phyloP scores from a whole-genome alignment of 2,329 filamentous ascomycete genomes.

The Hymenoscyphus fructigenus region DNA sequence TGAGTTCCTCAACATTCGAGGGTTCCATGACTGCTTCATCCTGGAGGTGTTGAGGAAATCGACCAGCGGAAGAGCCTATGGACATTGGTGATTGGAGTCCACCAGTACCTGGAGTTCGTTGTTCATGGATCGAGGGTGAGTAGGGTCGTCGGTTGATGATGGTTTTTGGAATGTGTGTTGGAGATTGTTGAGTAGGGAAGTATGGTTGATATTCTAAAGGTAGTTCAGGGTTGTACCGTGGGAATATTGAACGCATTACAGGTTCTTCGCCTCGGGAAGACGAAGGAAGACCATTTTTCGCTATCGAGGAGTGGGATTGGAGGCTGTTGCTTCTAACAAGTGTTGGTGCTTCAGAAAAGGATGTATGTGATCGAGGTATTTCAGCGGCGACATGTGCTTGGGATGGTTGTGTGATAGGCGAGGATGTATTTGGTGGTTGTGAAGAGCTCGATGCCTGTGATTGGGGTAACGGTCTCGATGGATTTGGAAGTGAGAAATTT shows the following conservation, averaged over 20 bases:
- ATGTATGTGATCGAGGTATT: conserved; percentile 47
- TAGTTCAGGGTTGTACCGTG: conserved; percentile 67
- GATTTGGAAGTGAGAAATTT: conserved; percentile 22
- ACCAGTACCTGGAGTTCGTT: conserved; percentile 22
- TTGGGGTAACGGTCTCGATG: conserved; percentile 15
- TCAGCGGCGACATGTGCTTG: conserved; percentile 30
- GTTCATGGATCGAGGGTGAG: conserved; percentile 37
- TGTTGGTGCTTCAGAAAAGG: conserved; percentile 51
- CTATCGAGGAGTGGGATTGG: conserved; percentile 55
- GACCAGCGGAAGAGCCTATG: conserved; percentile 28
- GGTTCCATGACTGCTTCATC: conserved; percentile 33
- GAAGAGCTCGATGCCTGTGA: neutral
- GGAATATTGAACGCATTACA: conserved; percentile 71
- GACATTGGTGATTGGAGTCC: conserved; percentile 33
- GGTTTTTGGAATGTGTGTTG: conserved; percentile 60
- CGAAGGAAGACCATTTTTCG: conserved; percentile 45
- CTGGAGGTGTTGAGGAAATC: conserved; percentile 31
- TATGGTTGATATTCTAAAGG: conserved; percentile 69
- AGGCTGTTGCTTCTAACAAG: conserved; percentile 50
- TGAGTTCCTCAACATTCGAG: conserved; percentile 55
- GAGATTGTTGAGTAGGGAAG: conserved; percentile 64
- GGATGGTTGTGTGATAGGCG: conserved; percentile 28
- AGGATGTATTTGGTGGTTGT: conserved; percentile 8
- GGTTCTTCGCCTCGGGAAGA: conserved; percentile 35
- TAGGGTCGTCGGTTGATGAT: conserved; percentile 68